Evolutionary conservation across 2,329 filamentous ascomycete species (phyloP).

Genomic region (Fragosphaeria purpurea): DNA sequence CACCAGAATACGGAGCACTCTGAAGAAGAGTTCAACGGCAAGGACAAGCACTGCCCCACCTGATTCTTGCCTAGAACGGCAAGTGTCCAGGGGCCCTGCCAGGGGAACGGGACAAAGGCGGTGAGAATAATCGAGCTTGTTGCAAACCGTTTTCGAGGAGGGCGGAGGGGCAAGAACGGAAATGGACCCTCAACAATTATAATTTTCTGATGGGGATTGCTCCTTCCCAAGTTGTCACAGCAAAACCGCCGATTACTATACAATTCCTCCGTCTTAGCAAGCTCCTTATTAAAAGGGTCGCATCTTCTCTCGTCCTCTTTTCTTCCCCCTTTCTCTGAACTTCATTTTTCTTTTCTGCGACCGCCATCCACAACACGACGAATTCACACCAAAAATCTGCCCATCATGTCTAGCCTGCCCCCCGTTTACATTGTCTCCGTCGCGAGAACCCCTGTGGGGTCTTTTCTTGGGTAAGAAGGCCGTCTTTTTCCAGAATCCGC

Average conservation of each 20-base stretch:
- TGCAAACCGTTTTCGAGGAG: not conserved
- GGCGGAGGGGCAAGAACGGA: not conserved
- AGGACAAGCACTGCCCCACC: not conserved
- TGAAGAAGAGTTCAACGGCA: no score
- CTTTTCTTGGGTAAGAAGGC: conserved; percentile 72
- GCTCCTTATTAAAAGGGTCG: not conserved
- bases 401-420: conserved; percentile 66
- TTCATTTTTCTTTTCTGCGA: not conserved
- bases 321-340: not conserved
- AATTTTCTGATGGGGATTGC: conserved; percentile 6
- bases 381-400: not conserved
- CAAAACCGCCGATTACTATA: not conserved
- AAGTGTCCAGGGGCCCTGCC: conserved; percentile 3
- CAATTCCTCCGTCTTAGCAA: no score
- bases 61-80: conserved; percentile 3
- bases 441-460: conserved; percentile 82
- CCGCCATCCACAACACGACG: not conserved
- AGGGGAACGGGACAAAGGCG: conserved; percentile 4
- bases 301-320: not conserved
- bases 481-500: not conserved
- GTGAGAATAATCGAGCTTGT: not conserved
- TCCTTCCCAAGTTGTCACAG: not conserved
- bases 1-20: no score
- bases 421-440: conserved; percentile 94
- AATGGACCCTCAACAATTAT: conserved; percentile 5